Evolutionary conservation across 2,329 filamentous ascomycete genomes (phyloP), one percentile per base, ranked within the genome.

Genomic region (Ophiostoma montium): DNA sequence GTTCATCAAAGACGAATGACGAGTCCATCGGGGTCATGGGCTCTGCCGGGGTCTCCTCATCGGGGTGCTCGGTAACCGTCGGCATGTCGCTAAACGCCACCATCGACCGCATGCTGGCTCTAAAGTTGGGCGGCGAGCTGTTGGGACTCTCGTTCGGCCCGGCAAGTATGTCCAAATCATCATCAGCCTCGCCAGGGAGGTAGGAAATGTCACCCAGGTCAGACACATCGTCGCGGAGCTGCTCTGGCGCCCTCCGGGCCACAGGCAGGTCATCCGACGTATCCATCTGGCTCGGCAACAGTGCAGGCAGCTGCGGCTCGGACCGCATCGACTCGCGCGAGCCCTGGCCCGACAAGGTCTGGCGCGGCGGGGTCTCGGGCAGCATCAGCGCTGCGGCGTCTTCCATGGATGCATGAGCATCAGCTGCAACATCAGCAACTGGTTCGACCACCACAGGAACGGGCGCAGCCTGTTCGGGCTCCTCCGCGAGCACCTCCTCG

Each of bases 21-120:
- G 67, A 63, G 19, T 70, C 66, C 6, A 69, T 56, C 0, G 68
- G 67, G 12, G 67, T 68, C 35, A 64, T 67, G 3, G 55, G 51
- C 2, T 66, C 67, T 12, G 65, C 21, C 1, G 50, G 62, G 13
- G 66, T 67, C 9, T 67, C 66, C 18, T 67, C 62, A 36, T 68
- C 65, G 5, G 66, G 63, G 8, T 66, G 57, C 35, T 70, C 63
- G 2, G 61, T 57, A 35, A 72, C 62, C 12, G 69, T 63, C n/a
- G 71, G 70, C 53, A 67, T 67, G 35, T 70, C 70, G 44, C 66
- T 67, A 39, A 71, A 69, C 6, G 65, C 65, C 23, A 68, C 60
- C 3, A 69, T 57, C 16, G 66, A 65, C 49, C 66, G 61, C 5
- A 56, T 56, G 51, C 63, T 65, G 30, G 63, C 62, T 12, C 61